phyloP scores from a whole-genome alignment of 2,329 filamentous ascomycete genomes.

The Periconia sp. region DNA sequence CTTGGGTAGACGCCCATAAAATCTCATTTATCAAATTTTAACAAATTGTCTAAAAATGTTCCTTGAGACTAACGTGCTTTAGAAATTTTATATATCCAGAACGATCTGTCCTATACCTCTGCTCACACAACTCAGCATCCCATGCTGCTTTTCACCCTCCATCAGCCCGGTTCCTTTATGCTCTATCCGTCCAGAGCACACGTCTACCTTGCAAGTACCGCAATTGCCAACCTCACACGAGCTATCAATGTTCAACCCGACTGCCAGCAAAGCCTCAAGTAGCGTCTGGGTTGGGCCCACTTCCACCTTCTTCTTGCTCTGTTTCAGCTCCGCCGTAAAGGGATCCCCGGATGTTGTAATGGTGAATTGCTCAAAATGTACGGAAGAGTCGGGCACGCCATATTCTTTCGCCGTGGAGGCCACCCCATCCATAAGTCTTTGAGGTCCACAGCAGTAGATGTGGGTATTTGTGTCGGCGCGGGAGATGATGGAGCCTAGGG shows the following conservation, averaged over 20 bases:
- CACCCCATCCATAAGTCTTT: constrained; percentile 62
- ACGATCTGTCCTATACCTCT: constrained; percentile 41
- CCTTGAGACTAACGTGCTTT: not conserved
- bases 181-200: constrained; percentile 46
- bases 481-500: constrained; percentile 56
- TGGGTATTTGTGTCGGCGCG: constrained; percentile 60
- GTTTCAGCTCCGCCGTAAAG: constrained; percentile 63
- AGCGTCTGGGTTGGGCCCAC: constrained; percentile 51
- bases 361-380: constrained; percentile 67
- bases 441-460: constrained; percentile 67
- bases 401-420: constrained; percentile 48
- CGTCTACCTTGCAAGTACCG: constrained; percentile 50
- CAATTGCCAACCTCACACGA: constrained; percentile 54
- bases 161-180: constrained; percentile 48
- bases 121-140: constrained; percentile 48
- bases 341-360: constrained; percentile 63
- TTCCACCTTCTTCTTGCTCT: constrained; percentile 51
- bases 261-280: constrained; percentile 48
- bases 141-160: constrained; percentile 42
- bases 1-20: too few relatives aligned
- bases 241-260: constrained; percentile 52
- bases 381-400: constrained; percentile 56
- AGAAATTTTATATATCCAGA: constrained; percentile 31
- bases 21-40: too few relatives aligned
- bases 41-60: too few relatives aligned